Evolutionary conservation across 345 rosid species (phyloP), one percentile per base, ranked within the genome.

Genomic region (Microthlaspi erraticum): DNA sequence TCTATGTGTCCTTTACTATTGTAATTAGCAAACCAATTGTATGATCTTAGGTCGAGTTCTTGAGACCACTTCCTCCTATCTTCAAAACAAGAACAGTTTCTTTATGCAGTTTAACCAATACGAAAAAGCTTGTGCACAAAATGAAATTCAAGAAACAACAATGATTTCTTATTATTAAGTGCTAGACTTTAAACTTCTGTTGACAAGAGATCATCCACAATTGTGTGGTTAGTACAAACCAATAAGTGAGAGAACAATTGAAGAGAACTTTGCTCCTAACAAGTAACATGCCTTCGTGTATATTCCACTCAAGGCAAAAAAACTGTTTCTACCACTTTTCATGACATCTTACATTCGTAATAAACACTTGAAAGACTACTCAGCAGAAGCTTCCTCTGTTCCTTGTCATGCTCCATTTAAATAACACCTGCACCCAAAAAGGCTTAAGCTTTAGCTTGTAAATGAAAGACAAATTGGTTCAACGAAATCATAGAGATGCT

Each of bases 191-290:
- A 52, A 46, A 31, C 26, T 36, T 57, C 38, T 45, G 57, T 39
- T 2, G 41, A 37, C n/a, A 36, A 37, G 59, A 49, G 32, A 60
- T 61, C 61, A 60, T 51, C 39, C 32, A 48, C 54, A 59, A 41
- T 45, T 20, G 49, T 60, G 39, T 43, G 32, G 8, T 46, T 43
- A 43, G 42, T 74, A 67, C 78, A 73, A 68, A 75, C 54, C 58
- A 74, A 20, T 34, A 74, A 48, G 50, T 29, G 20, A 32, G 54
- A 42, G 33, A 66, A 59, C 12, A 45, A 66, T 50, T 51, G 48
- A 60, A 53, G 64, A 68, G 14, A 61, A 31, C 6, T 37, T 54
- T 44, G 69, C 48, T 60, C n/a, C 73, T 50, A 56, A 50, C 26
- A 66, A 74, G 67, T 50, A 56, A 50, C 36, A 66, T 66, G 67